Evolutionary conservation across 768 basidiomycete genomes (phyloP), one percentile per base, ranked within the genome.

Genomic region (Pisolithus tinctorius): DNA sequence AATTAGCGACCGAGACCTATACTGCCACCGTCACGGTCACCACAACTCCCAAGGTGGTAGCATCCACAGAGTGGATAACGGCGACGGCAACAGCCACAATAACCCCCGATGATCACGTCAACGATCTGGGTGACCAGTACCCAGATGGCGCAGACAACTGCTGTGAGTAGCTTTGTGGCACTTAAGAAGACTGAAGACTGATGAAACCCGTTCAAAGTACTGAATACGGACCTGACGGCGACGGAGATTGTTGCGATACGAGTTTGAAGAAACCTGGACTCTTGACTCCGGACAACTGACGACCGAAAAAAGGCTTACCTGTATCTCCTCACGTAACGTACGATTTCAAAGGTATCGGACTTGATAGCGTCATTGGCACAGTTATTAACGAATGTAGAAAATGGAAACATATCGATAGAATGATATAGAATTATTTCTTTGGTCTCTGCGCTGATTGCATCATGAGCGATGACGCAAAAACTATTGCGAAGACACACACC

Each of bases 381-480:
- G 51, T 45, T 50, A 56, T 4, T 17, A 39, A 39, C 40, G 10
- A 49, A 26, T 6, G 39, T 47, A 50, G 36, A 36, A 26, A 11
- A 29, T 17, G 42, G 14, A 43, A 14, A 26, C 14, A 8, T 17
- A 34, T 14, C 2, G 13, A 45, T 14, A 16, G 7, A 29, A 45
- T 27, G 43, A 25, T 17, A 45, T 45, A 7, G 36, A 17, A 40
- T 50, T 77, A 80, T 66, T 84, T 79, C 67, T 94, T 96, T 11
- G 92, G 88, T 72, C 92, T 93, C 76, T 95, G 95, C 47, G 75
- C 93, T 68, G 73, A 75, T 55, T n/a, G 42, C 55, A 45, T 59
- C 34, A 51, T 60, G 46, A 49, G 49, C 29, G 37, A 52, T 26
- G 4, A 3, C 30, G 4, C 7, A 48, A 26, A 36, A 45, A 34